Evolutionary conservation across 345 rosid genomes (phyloP).

Genomic region (Citrus medica): DNA sequence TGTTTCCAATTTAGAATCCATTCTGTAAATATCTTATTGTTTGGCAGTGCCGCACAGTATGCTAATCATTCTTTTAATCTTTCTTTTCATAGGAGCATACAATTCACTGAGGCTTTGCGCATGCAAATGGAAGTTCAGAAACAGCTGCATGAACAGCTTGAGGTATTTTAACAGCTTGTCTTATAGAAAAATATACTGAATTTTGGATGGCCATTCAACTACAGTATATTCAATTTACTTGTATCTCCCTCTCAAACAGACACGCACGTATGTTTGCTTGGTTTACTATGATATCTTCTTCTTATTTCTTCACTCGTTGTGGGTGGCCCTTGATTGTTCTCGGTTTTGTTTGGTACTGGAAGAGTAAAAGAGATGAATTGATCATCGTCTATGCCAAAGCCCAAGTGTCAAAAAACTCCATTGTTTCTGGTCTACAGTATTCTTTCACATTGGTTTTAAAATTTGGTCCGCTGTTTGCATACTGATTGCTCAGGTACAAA

Average conservation of each 20-base stretch:
- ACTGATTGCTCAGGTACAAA: slow-evolving; percentile 54
- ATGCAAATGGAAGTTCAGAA: slow-evolving; percentile 90
- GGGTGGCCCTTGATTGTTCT: background rate
- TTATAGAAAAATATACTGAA: background rate
- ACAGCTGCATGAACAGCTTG: slow-evolving; percentile 83
- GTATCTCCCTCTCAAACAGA: background rate
- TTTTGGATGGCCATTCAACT: background rate
- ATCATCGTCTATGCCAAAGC: background rate
- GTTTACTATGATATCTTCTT: background rate
- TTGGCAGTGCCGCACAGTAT: background rate
- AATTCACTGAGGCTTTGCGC: slow-evolving; percentile 64
- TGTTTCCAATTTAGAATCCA: slow-evolving; percentile 6
- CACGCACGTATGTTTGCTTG: background rate
- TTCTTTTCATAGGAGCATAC: slow-evolving; percentile 36
- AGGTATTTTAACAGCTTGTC: slow-evolving; percentile 37
- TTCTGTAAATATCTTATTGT: background rate
- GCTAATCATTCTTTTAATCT: background rate
- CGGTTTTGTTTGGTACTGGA: background rate
- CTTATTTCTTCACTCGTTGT: background rate
- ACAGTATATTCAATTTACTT: background rate
- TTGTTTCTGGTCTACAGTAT: background rate
- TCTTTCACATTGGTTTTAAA: background rate
- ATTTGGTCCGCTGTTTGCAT: background rate
- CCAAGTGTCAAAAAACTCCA: no score
- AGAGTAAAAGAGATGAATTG: background rate